Conservation (phyloP, 116 monocot genomes). For the Trichopus zeylanicus region DNA sequence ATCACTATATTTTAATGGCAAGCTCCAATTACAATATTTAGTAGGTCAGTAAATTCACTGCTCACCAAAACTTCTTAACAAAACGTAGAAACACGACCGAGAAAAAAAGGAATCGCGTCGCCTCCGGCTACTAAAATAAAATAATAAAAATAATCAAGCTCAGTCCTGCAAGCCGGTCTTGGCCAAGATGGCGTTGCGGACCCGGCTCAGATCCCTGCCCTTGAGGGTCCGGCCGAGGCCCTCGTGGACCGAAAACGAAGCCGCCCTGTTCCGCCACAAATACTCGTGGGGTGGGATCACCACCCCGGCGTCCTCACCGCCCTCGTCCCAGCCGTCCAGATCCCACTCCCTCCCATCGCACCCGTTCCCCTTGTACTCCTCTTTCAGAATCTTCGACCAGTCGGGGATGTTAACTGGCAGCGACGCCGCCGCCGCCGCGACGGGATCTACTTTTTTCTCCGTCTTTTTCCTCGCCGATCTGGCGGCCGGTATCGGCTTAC, state of each 20-base stretch:
- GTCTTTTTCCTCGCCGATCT: conserved; percentile 8
- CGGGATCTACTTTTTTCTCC: background rate
- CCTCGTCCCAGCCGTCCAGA: conserved; percentile 11
- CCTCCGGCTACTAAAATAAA: too few relatives aligned
- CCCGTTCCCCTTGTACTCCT: conserved; percentile 7
- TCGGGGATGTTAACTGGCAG: conserved; percentile 50
- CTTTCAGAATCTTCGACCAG: conserved; percentile 39
- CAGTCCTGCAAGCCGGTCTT: conserved; percentile 47
- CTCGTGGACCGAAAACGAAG: conserved; percentile 51
- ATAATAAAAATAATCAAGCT: background rate
- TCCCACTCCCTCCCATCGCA: background rate
- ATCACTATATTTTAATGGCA: too few relatives aligned
- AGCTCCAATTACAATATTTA: too few relatives aligned
- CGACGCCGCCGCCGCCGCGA: conserved; percentile 13
- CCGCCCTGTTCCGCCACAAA: conserved; percentile 23
- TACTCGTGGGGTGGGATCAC: conserved; percentile 58
- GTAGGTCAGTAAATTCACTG: too few relatives aligned
- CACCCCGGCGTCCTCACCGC: conserved; percentile 7
- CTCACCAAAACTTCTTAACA: too few relatives aligned
- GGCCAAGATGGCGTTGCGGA: conserved; percentile 45
- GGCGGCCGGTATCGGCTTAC: conserved; percentile 8
- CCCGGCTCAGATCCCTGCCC: conserved; percentile 49
- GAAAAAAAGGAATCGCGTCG: too few relatives aligned
- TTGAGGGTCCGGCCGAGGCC: conserved; percentile 49
- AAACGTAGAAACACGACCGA: too few relatives aligned